Evolutionary conservation across 2,329 filamentous ascomycete genomes (phyloP).

Genomic region (Huntiella bhutanensis): DNA sequence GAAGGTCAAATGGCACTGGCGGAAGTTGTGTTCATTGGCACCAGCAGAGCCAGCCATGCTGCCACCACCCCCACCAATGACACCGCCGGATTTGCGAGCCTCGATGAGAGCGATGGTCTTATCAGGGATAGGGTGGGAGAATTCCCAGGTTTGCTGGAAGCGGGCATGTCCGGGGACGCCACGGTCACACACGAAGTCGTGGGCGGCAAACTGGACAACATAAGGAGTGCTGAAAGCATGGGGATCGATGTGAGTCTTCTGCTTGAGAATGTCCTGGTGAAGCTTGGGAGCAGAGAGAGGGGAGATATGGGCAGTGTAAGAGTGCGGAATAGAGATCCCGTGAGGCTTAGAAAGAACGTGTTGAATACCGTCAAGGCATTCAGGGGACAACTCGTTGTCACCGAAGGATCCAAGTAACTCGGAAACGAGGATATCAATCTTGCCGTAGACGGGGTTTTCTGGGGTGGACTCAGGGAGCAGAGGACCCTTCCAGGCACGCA

Average conservation of each 20-base stretch:
- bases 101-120: conserved; percentile 35
- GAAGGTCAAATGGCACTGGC: conserved; percentile 64
- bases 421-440: conserved; percentile 83
- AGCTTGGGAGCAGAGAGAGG: conserved; percentile 78
- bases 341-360: conserved; percentile 59
- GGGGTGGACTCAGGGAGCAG: conserved; percentile 25
- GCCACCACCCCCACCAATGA: conserved; percentile 47
- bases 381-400: conserved; percentile 91
- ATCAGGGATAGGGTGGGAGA: conserved; percentile 52
- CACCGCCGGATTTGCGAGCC: conserved; percentile 42
- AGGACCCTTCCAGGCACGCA: conserved; percentile 90
- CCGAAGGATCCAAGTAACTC: conserved; percentile 90
- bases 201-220: conserved; percentile 78
- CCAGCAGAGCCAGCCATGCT: conserved; percentile 59
- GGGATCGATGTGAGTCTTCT: conserved; percentile 39
- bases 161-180: conserved; percentile 34
- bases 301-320: conserved; percentile 86
- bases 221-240: conserved; percentile 79
- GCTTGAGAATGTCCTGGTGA: conserved; percentile 52
- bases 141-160: conserved; percentile 68
- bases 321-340: conserved; percentile 83
- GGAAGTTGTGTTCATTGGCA: conserved; percentile 76
- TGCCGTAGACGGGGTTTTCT: conserved; percentile 32
- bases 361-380: conserved; percentile 91
- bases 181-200: conserved; percentile 62